Percentiles rank a stretch among this genome's conserved stretches.
Evolutionary conservation across 2,329 filamentous ascomycete genomes (phyloP).

Genomic region (Aspergillus flavus): DNA sequence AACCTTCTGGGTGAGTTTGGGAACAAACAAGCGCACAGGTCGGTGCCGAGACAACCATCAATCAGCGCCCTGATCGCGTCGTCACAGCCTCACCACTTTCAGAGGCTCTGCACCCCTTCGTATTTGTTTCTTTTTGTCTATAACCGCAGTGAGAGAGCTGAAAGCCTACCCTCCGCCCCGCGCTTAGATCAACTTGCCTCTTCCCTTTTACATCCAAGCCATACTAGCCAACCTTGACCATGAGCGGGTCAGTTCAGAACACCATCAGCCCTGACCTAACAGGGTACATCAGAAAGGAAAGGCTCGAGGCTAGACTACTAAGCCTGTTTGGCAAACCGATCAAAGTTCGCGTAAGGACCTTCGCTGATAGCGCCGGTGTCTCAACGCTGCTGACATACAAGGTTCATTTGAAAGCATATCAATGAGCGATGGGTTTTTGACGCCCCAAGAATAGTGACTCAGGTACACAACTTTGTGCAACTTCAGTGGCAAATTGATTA

Average conservation of each 20-base stretch:
- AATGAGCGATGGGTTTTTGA: slow-evolving; percentile 17
- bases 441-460: slow-evolving; percentile 10
- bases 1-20: not conserved
- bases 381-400: not conserved
- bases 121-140: not conserved
- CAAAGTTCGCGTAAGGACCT: slow-evolving; percentile 8
- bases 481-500: not conserved
- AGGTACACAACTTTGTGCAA: slow-evolving; percentile 3
- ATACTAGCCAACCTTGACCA: not conserved
- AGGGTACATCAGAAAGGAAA: slow-evolving; percentile 15
- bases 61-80: not conserved
- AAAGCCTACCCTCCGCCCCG: not conserved
- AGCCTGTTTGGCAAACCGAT: slow-evolving; percentile 11
- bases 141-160: not conserved
- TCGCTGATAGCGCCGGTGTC: not conserved
- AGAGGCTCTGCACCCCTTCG: not conserved
- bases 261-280: slow-evolving; percentile 5
- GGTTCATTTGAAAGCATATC: slow-evolving; percentile 10
- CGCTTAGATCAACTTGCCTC: not conserved
- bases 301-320: slow-evolving; percentile 10
- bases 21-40: not conserved
- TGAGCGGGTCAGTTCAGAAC: slow-evolving; percentile 6
- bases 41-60: not conserved
- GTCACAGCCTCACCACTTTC: not conserved
- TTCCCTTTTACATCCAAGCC: not conserved